Evolutionary conservation across 805 yeast species (phyloP).

Genomic region (Candida ortonii): DNA sequence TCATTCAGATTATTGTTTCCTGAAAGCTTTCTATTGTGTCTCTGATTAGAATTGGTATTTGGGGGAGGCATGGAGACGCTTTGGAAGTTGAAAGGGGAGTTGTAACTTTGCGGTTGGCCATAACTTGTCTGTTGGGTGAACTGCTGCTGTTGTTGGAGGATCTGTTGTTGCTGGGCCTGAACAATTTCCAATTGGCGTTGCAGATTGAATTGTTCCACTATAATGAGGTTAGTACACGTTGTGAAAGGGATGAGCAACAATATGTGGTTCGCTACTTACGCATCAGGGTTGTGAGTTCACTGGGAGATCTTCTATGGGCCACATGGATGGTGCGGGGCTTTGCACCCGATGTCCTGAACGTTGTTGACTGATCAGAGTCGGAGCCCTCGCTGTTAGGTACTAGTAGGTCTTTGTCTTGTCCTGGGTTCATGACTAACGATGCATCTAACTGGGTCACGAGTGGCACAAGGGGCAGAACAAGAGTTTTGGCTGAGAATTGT

Average conservation of each 20-base stretch:
- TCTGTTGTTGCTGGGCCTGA: conserved; percentile 89
- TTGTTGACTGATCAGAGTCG: conserved; percentile 28
- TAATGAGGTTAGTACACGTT: conserved; percentile 12
- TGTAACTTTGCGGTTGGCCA: conserved; percentile 15
- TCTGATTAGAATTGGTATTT: conserved; percentile 28
- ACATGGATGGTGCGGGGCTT: conserved; percentile 71
- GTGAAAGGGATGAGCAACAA: too few species aligned
- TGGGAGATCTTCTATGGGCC: conserved; percentile 97
- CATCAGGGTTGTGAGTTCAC: conserved; percentile 90
- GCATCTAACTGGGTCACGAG: too few species aligned
- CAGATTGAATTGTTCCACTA: conserved; percentile 77
- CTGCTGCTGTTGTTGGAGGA: conserved; percentile 67
- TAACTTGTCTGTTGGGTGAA: conserved; percentile 29
- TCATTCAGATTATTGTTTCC: conserved; percentile 22
- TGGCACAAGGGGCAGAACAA: too few species aligned
- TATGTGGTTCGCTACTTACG: conserved; percentile 36
- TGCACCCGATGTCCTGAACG: conserved; percentile 32
- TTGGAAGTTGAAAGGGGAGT: conserved; percentile 22
- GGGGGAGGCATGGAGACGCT: conserved; percentile 28
- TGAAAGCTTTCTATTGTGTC: conserved; percentile 33
- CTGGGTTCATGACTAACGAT: conserved; percentile 10
- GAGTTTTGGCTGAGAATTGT: too few species aligned
- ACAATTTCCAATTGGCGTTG: conserved; percentile 91
- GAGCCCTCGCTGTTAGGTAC: conserved; percentile 10
- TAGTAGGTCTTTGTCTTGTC: conserved; percentile 11